A percentile compares a stretch with the other conserved stretches of the same genome.
Conservation (phyloP, 768 basidiomycete genomes). For the Suillus spraguei region DNA sequence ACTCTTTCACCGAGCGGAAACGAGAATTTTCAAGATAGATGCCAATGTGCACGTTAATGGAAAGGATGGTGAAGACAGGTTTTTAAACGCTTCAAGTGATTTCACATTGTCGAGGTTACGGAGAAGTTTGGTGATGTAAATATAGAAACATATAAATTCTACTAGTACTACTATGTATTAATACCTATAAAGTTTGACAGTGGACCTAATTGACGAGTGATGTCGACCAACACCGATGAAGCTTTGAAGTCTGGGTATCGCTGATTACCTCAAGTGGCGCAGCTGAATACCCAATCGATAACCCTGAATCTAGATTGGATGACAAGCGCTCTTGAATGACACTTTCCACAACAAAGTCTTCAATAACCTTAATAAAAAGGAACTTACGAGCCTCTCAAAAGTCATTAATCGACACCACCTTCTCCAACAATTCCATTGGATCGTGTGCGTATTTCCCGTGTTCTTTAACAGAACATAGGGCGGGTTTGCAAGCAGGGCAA, state of each 20-base stretch:
- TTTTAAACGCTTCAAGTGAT: conserved; percentile 26
- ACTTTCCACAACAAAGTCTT: too few relatives aligned
- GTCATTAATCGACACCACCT: too few relatives aligned
- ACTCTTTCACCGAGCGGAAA: conserved; percentile 50
- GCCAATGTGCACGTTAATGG: conserved; percentile 40
- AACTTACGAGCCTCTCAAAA: too few relatives aligned
- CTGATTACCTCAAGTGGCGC: not conserved
- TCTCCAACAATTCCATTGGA: too few relatives aligned
- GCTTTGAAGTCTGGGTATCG: not conserved
- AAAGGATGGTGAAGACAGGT: not conserved
- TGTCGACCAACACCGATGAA: too few relatives aligned
- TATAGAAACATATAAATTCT: not conserved
- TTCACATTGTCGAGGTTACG: conserved; percentile 49
- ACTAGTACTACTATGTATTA: not conserved
- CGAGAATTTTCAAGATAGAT: conserved; percentile 42
- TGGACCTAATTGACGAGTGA: not conserved
- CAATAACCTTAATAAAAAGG: too few relatives aligned
- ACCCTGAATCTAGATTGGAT: too few relatives aligned
- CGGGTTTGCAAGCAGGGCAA: not conserved
- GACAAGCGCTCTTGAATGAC: too few relatives aligned
- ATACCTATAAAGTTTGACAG: not conserved
- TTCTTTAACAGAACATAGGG: not conserved
- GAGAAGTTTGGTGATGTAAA: conserved; percentile 9
- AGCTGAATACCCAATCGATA: too few relatives aligned
- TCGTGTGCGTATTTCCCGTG: too few relatives aligned